Conservation (phyloP, 805 yeast genomes). For the Helenozyma rhizophorensis region DNA sequence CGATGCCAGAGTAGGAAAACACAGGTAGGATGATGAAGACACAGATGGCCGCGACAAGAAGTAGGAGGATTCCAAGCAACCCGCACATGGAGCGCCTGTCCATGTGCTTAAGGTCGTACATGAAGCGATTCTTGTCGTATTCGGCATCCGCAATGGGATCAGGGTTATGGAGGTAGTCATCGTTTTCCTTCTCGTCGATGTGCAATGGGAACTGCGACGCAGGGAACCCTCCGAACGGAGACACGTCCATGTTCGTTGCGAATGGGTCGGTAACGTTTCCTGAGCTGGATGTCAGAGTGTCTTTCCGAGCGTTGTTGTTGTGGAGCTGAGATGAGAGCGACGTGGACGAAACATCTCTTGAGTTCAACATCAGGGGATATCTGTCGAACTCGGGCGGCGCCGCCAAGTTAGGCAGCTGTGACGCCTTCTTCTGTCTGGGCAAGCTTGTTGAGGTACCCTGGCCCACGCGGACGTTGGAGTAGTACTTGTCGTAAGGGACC, state of each 20-base stretch:
- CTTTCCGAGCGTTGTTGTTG: constrained; percentile 4
- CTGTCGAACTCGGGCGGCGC: constrained; percentile 15
- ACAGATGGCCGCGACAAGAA: constrained; percentile 57
- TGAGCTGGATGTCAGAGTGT: constrained; percentile 6
- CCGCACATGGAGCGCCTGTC: constrained; percentile 62
- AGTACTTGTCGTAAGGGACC: background rate
- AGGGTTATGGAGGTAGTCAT: constrained; percentile 93
- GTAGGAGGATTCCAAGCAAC: constrained; percentile 49
- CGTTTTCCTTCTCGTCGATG: constrained; percentile 91
- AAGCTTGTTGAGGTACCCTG: background rate
- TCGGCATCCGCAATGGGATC: constrained; percentile 91
- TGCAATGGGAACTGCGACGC: constrained; percentile 91
- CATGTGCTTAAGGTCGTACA: constrained; percentile 60
- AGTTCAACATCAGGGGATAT: constrained; percentile 14
- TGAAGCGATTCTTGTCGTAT: constrained; percentile 66
- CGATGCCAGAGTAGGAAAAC: constrained; percentile 73
- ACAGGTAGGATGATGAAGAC: constrained; percentile 80
- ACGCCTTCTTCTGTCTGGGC: no score
- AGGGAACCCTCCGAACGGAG: constrained; percentile 95
- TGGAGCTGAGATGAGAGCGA: constrained; percentile 9
- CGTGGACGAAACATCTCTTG: constrained; percentile 12
- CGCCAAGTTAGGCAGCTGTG: constrained; percentile 4
- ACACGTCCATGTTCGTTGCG: constrained; percentile 9
- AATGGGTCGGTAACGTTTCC: constrained; percentile 10
- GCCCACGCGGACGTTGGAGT: background rate